Conservation (phyloP, 148 eudicot genomes). For the Camellia japonica region DNA sequence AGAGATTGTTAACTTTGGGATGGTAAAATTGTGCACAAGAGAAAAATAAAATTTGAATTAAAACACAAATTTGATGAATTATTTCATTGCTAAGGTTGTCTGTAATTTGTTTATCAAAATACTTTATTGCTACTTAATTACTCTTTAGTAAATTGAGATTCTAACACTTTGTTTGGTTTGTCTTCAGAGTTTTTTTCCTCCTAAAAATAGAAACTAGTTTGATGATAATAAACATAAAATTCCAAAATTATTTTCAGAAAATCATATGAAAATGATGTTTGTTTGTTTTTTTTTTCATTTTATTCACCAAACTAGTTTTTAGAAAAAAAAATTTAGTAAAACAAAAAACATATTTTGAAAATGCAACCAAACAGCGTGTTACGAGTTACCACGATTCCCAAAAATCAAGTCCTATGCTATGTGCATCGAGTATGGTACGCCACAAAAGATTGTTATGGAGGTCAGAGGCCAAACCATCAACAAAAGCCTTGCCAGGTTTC, state of each 20-base stretch:
- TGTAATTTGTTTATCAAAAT: not conserved
- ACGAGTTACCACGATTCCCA: not conserved
- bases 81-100: not conserved
- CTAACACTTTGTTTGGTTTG: not conserved
- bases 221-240: too few species aligned
- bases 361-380: not conserved
- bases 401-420: not conserved
- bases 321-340: too few species aligned
- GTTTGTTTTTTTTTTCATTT: too few species aligned
- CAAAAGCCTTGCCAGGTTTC: constrained; percentile 90
- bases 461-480: constrained; percentile 86
- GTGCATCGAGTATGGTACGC: not conserved
- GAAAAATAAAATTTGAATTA: not conserved
- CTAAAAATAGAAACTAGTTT: too few species aligned
- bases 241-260: too few species aligned
- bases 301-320: too few species aligned
- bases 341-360: not conserved
- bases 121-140: not conserved
- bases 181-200: too few species aligned
- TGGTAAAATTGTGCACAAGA: not conserved
- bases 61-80: not conserved
- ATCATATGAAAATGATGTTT: too few species aligned
- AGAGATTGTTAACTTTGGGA: constrained; percentile 6
- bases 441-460: constrained; percentile 11
- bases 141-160: not conserved